Evolutionary conservation across 2,329 filamentous ascomycete species (phyloP), one percentile per base, ranked within the genome.

Genomic region (Phialocephala sp.): DNA sequence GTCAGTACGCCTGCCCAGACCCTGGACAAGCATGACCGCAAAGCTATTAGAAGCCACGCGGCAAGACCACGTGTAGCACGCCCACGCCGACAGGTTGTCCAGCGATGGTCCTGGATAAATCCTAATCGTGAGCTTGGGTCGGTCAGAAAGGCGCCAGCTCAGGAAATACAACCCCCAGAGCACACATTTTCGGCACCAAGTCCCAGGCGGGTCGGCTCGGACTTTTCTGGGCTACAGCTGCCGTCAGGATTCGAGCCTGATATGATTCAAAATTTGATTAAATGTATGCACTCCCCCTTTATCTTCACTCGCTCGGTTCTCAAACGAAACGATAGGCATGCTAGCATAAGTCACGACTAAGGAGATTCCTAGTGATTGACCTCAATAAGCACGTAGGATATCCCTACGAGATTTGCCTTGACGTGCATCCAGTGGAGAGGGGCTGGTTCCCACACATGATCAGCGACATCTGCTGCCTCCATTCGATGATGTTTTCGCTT

Each of bases 401-500:
- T 24, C 45, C 45, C n/a, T 20, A 50, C 20, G n/a, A 50, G 8
- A 22, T 50, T 22, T 50, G 45, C 20, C n/a, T 50, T 22, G 45
- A 50, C 12, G 45, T 22, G 24, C 45, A 50, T 14, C 45, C 45
- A 14, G 45, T 50, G 12, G 45, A 50, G n/a, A 50, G 45, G 9
- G 45, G 45, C n/a, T 50, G 45, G 45, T 50, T 50, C 22, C 45
- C 45, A 6, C 22, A 50, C n/a, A 50, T 50, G 45, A 22, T 50
- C 20, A 50, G 45, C 45, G 45, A 50, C 45, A 22, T 50, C 45
- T 50, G 45, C 11, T 50, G 45, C 45, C 45, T 50, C n/a, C 45
- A 50, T n/a, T 50, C 45, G n/a, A 50, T 50, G 45, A 50, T 50
- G 45, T 50, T 50, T n/a, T 50, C 45, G n/a, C 45, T 50, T 11